Evolutionary conservation across 768 basidiomycete genomes (phyloP), one percentile per base, ranked within the genome.

Genomic region (Cystofilobasidium capitatum): DNA sequence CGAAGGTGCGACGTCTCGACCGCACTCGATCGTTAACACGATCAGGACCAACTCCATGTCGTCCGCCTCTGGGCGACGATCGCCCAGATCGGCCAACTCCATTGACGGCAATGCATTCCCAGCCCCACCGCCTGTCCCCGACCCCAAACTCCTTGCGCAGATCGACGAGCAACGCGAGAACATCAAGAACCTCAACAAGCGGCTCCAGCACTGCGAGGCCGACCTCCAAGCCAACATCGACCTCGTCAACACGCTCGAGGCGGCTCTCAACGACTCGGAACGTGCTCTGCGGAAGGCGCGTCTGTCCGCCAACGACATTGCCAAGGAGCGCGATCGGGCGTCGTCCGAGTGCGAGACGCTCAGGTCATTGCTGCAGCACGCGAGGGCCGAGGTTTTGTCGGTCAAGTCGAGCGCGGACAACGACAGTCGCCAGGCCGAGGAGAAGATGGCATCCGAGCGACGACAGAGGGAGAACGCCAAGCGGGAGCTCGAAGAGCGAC

Each of bases 171-270:
- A 90, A 74, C 88, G 90, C 72, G 83, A 82, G 60, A 92, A 91
- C 87, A 89, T 94, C 79, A 88, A 89, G 78, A 91, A 88, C 29
- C 82, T 96, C 70, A 92, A 91, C 78, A 92, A 94, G 77, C 91
- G 92, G 77, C 76, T 96, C 58, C 85, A 85, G n/a, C 91, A 94
- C 76, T 92, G 90, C 74, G 92, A 96, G 78, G 84, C 82, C 70
- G 91, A 96, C 77, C 80, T 93, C 70, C 88, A 92, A 72, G 86
- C 88, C 33, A 90, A 93, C 74, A 90, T 91, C 83, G 89, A 94
- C 75, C 83, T 91, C 35, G 64, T 65, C 33, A 58, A 62, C 40
- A 61, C 57, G 29, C 42, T 64, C 14, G 67, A 71, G 33, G 44
- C 71, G 26, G 66, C 62, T 12, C 37, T 64, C 44, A 69, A 69